phyloP scores from a whole-genome alignment of 2,329 filamentous ascomycete species.

The Pseudogymnoascus destructans region DNA sequence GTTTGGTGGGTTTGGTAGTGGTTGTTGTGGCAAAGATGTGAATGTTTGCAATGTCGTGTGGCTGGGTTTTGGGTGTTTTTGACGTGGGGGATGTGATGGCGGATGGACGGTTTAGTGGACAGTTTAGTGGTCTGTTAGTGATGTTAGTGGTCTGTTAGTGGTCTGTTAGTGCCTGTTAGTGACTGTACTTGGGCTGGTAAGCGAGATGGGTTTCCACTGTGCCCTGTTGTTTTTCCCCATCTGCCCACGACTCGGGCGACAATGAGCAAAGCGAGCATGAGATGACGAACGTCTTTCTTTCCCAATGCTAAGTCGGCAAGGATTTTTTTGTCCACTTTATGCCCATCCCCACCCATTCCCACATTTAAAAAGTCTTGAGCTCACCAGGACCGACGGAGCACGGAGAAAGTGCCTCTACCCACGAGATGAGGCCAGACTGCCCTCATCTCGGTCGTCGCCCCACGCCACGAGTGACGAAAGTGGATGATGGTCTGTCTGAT shows the following conservation, averaged over 20 bases:
- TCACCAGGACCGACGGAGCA: background rate
- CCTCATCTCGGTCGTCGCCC: background rate
- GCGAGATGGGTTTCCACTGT: too few species aligned
- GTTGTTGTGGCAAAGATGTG: background rate
- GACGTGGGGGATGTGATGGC: background rate
- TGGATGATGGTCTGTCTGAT: background rate
- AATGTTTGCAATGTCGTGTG: conserved; percentile 5
- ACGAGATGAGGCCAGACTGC: background rate
- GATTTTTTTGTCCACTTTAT: background rate
- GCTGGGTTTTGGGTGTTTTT: background rate
- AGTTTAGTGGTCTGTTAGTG: background rate
- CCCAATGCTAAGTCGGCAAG: background rate
- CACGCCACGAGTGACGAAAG: background rate
- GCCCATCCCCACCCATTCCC: background rate
- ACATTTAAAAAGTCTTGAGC: background rate
- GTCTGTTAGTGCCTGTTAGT: background rate
- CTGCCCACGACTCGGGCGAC: background rate
- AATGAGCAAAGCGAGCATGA: background rate
- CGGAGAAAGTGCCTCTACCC: background rate
- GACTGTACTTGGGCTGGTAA: background rate
- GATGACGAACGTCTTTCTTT: background rate
- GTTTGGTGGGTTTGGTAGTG: background rate
- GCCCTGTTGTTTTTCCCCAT: too few species aligned
- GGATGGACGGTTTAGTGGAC: background rate
- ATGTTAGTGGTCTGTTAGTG: background rate